These are phyloP conservation scores for Tolypocladium tropicale DNA, from an alignment of 2,329 filamentous ascomycete species.

Conservation along the genomic window DNA sequence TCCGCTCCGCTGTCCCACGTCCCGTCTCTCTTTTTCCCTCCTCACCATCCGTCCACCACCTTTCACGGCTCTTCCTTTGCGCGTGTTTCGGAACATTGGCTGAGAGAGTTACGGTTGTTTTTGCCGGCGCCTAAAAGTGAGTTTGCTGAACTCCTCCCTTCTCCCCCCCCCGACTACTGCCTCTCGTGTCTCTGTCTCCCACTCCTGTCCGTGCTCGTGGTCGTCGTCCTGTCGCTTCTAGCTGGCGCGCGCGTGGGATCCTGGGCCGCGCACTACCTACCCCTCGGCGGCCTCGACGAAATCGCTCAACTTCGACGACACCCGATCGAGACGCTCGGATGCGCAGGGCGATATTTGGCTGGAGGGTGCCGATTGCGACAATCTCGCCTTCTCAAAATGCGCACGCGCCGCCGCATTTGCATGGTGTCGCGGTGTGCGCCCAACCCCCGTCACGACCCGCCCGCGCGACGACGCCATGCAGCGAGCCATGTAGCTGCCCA, in stretches of 20 bases:
- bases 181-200: neutral
- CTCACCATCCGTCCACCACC: constrained; percentile 20
- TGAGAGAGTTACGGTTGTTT: constrained; percentile 33
- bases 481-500: neutral
- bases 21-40: constrained; percentile 17
- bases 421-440: neutral
- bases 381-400: neutral
- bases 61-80: constrained; percentile 35
- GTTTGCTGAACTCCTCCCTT: constrained; percentile 26
- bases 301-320: neutral
- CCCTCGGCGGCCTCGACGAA: constrained; percentile 8
- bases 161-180: neutral
- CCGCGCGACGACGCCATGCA: neutral
- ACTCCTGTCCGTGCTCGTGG: neutral
- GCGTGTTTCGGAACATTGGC: constrained; percentile 33
- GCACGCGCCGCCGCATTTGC: neutral
- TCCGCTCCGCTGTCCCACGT: constrained; percentile 22
- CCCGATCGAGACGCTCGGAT: neutral
- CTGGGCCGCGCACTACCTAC: constrained; percentile 1
- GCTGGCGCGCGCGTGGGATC: constrained; percentile 1
- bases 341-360: neutral
- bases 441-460: neutral
- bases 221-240: neutral
- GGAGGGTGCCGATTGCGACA: neutral
- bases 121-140: constrained; percentile 46